These are phyloP conservation scores for Saccharomyces hybrid DNA, from an alignment of 1,139 yeast species.

Conservation along the genomic window DNA sequence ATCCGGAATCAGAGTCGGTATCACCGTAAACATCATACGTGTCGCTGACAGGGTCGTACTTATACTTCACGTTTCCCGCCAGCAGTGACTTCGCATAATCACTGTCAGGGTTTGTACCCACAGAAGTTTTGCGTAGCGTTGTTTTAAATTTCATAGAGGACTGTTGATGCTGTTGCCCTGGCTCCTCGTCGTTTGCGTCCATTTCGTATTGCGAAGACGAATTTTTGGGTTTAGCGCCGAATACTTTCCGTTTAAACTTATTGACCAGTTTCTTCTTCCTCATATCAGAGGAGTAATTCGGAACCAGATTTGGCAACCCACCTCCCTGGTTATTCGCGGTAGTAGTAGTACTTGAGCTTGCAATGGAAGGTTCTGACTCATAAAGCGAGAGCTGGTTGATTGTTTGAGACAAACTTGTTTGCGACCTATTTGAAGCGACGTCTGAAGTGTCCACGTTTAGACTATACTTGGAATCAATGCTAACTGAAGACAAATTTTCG, in stretches of 20 bases:
- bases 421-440: not conserved
- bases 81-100: not conserved
- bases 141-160: slow-evolving; percentile 14
- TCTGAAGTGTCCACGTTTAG: not conserved
- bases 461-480: not conserved
- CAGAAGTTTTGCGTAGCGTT: slow-evolving; percentile 15
- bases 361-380: not conserved
- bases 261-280: slow-evolving; percentile 4
- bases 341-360: not conserved
- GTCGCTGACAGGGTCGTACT: slow-evolving; percentile 5
- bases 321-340: not conserved
- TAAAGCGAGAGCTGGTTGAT: not conserved
- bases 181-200: slow-evolving; percentile 4
- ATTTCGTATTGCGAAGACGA: slow-evolving; percentile 1
- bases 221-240: slow-evolving; percentile 10
- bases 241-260: slow-evolving; percentile 3
- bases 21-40: not conserved
- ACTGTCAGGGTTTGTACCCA: not conserved
- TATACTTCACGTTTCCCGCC: not conserved
- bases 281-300: not conserved
- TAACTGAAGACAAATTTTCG: not conserved
- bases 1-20: not conserved
- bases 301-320: not conserved
- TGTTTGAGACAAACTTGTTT: not conserved
- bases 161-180: slow-evolving; percentile 10